Conservation (phyloP, 345 rosid genomes). For the Hibiscus trionum region DNA sequence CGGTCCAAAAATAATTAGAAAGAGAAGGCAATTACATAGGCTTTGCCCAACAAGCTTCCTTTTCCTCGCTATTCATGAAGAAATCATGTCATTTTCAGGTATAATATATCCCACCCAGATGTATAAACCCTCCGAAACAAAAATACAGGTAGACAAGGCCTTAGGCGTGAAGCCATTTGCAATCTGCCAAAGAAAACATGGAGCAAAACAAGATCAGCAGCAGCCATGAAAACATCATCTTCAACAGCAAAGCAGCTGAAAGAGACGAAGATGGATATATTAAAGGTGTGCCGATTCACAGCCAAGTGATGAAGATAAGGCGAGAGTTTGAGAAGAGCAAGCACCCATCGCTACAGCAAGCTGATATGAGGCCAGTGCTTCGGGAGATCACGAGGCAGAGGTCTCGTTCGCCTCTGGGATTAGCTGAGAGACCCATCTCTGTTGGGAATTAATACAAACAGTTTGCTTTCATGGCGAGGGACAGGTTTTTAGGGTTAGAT, state of each 20-base stretch:
- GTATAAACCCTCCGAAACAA: neutral
- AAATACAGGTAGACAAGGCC: conserved; percentile 8
- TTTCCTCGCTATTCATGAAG: conserved; percentile 3
- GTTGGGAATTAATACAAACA: conserved; percentile 24
- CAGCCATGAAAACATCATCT: neutral
- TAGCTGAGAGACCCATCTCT: conserved; percentile 38
- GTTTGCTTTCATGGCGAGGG: neutral
- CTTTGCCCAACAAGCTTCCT: conserved; percentile 4
- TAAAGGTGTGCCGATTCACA: conserved; percentile 36
- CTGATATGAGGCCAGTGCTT: conserved; percentile 30
- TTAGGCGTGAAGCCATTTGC: conserved; percentile 10
- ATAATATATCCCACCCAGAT: neutral
- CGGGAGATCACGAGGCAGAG: conserved; percentile 30
- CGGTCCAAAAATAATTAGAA: neutral
- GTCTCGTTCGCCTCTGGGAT: conserved; percentile 54
- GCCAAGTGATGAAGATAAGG: conserved; percentile 57
- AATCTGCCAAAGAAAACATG: neutral
- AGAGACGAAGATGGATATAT: conserved; percentile 16
- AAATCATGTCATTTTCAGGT: conserved; percentile 10
- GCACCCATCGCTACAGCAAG: conserved; percentile 37
- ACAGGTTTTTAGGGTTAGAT: neutral
- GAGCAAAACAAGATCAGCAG: conserved; percentile 15
- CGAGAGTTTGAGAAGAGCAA: conserved; percentile 44
- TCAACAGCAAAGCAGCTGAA: neutral
- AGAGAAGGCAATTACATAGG: neutral